Evolutionary conservation across 1,139 yeast species (phyloP), one percentile per base, ranked within the genome.

Genomic region (Nakaseomyces bracarensis): DNA sequence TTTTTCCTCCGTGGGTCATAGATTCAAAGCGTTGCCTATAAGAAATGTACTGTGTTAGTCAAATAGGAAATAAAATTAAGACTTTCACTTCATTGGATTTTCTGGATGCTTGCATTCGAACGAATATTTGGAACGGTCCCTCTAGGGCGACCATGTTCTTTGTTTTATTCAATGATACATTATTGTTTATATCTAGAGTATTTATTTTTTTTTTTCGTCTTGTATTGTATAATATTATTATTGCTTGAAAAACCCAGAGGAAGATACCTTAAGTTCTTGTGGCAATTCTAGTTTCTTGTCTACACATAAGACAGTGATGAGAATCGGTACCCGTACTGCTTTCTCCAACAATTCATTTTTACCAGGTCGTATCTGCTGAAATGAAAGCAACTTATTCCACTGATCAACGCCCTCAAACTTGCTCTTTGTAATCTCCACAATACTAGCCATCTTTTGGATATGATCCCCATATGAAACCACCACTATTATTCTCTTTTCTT

Each of bases 11-110:
- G 72, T 76, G 77, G 79, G 69, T 60, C 70, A 65, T 63, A 66
- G 79, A 76, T 76, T 77, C 82, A 77, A 77, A 77, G 79, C 77
- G 81, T 73, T 66, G 82, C 80, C 81, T 57, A 77, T 71, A 77
- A 44, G 49, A 52, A 51, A 33, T 21, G 36, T 33, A 21, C 16
- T 30, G 34, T 30, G 34, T 30, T 30, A 30, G 34, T 16, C 43
- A 53, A 44, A 46, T 31, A 39, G 38, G 34, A 43, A 44, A 41
- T 40, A 21, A 35, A 34, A 18, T n/a, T 18, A 37, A 39, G 42
- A 21, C 39, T 46, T 45, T 35, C 47, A 45, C 45, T 48, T 49
- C 58, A 49, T 52, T 51, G 51, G 46, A 43, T 48, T 48, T 49
- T 35, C 29, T 18, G 36, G 22, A 7, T 18, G n/a, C 34, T 4